phyloP scores from a whole-genome alignment of 192 early-diverging fungal species.

The Cladochytrium replicatum region DNA sequence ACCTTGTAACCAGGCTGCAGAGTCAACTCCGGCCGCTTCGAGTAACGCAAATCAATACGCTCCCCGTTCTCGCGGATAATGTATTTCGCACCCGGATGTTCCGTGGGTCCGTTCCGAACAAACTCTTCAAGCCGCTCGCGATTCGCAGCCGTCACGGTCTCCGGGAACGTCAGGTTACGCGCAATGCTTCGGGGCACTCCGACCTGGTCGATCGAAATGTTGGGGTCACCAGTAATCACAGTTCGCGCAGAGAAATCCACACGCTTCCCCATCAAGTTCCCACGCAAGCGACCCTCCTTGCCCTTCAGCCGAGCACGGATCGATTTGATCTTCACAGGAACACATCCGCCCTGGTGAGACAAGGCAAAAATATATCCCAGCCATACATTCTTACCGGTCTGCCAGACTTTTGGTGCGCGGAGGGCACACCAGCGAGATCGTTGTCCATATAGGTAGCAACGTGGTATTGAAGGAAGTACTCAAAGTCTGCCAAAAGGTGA shows the following conservation, averaged over 20 bases:
- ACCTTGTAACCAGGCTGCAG: conserved; percentile 89
- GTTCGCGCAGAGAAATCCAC: conserved; percentile 99
- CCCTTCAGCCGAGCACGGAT: conserved; percentile 96
- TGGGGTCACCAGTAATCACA: conserved; percentile 98
- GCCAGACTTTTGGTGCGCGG: conserved; percentile 84
- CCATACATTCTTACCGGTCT: conserved; percentile 56
- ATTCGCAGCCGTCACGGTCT: conserved; percentile 94
- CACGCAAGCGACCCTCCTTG: conserved; percentile 96
- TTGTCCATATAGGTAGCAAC: conserved; percentile 98
- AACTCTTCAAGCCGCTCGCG: conserved; percentile 77
- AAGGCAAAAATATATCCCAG: neutral
- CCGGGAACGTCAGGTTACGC: conserved; percentile 92
- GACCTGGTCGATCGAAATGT: conserved; percentile 95
- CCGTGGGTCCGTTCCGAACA: conserved; percentile 81
- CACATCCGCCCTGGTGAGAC: neutral
- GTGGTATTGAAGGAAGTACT: conserved; percentile 84
- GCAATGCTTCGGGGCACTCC: conserved; percentile 97
- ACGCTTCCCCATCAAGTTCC: conserved; percentile 99
- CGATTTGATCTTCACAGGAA: conserved; percentile 60
- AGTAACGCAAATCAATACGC: conserved; percentile 82
- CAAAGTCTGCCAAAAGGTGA: conserved; percentile 82
- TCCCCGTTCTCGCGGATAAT: conserved; percentile 91
- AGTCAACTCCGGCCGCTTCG: conserved; percentile 72
- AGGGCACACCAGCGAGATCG: conserved; percentile 83
- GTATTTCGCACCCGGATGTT: conserved; percentile 96